A percentile compares a stretch with the other conserved stretches of the same genome.
Evolutionary conservation across 345 rosid species (phyloP).

Genomic region (Brassica napus): Da-Ae NC_063446.1:59463001-59463500

Average conservation of each 20-base stretch:
- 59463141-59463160: constrained; percentile 61
- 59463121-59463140: background rate
- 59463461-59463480: background rate
- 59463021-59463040: constrained; percentile 54
- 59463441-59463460: background rate
- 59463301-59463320: constrained; percentile 34
- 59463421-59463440: background rate
- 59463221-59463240: too few relatives aligned
- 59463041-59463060: constrained; percentile 72
- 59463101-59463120: background rate
- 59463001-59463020: constrained; percentile 51
- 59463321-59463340: constrained; percentile 13
- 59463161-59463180: constrained; percentile 57
- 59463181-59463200: too few relatives aligned
- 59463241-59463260: too few relatives aligned
- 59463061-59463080: background rate
- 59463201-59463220: too few relatives aligned
- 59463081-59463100: background rate
- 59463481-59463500: background rate
- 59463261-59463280: background rate
- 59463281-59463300: constrained; percentile 12
- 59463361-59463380: background rate
- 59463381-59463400: background rate
- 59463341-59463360: background rate
- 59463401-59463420: constrained; percentile 2